Evolutionary conservation across 129 eudicot genomes (phyloP).

Genomic region (Heracleum sosnowskyi): DNA sequence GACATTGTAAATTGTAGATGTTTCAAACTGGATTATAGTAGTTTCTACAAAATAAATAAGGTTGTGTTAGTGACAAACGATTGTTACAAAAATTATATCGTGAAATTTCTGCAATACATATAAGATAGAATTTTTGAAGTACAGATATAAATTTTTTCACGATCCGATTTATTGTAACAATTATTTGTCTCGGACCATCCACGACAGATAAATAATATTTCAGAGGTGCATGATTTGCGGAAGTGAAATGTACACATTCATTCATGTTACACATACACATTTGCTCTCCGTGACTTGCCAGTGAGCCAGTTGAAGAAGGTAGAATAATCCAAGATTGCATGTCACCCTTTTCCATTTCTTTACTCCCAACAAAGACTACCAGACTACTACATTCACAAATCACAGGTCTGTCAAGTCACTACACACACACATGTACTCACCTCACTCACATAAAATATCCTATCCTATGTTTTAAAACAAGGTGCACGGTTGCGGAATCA

Average conservation of each 20-base stretch:
- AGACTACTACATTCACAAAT: not conserved
- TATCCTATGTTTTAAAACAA: not conserved
- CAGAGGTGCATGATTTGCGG: not conserved
- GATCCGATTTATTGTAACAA: too few relatives aligned
- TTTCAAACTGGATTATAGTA: too few relatives aligned
- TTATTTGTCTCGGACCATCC: too few relatives aligned
- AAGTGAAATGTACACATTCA: not conserved
- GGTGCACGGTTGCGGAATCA: not conserved
- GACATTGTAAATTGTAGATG: too few relatives aligned
- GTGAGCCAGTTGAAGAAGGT: not conserved
- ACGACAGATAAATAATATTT: too few relatives aligned
- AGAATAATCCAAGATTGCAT: slow-evolving; percentile 5
- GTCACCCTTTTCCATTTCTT: not conserved
- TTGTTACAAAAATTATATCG: too few relatives aligned
- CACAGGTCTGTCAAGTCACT: not conserved
- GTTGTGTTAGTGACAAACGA: too few relatives aligned
- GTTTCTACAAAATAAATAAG: too few relatives aligned
- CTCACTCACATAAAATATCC: not conserved
- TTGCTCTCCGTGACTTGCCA: slow-evolving; percentile 9
- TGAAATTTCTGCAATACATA: too few relatives aligned
- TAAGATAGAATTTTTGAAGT: too few relatives aligned
- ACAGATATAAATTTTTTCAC: too few relatives aligned
- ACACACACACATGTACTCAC: not conserved
- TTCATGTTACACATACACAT: not conserved
- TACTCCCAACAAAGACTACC: not conserved